Evolutionary conservation across 495 filamentous ascomycete species (phyloP), one percentile per base, ranked within the genome.

Genomic region (Daldinia childiae): DNA sequence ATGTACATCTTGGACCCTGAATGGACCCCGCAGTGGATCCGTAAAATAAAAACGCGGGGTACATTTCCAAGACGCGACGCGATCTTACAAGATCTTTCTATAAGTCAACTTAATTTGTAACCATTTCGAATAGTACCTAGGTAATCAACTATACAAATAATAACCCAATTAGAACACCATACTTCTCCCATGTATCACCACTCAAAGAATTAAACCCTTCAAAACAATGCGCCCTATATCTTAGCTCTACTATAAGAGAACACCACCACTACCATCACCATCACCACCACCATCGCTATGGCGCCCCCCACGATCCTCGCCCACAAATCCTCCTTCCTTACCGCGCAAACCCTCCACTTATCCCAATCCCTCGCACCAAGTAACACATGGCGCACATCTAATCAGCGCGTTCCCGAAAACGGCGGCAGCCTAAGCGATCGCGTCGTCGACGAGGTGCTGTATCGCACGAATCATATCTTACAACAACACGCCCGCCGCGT

Each of bases 401-500:
- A 82, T 70, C 30, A 56, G 30, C 81, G 77, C 78, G 79, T 56
- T 74, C 74, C 82, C 21, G 84, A 88, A 29, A 36, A 4, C 34
- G 12, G 12, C 34, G 82, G 85, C 58, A 81, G 82, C 32, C 80
- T 93, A 36, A 81, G 84, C 14, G 86, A 90, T 73, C 87, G 79
- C 58, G 64, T 76, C 17, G 71, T 85, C 19, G 82, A 83, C 62
- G 81, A 84, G 51, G 81, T 75, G 15, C 69, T 85, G 24, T 75
- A 78, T 62, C 79, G 79, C 85, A 88, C 93, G 9, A 94, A 94
- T 76, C 81, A 86, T 48, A 80, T 82, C 24, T 81, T 93, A 39
- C 87, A 86, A 60, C 89, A 91, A 66, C 93, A 96, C 77, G 85
- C 86, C 66, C 89, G 88, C 32, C 82, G 89, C 36, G 89, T 88